phyloP scores from a whole-genome alignment of 192 early-diverging fungal genomes.

The Chytriomyces sp. region DNA sequence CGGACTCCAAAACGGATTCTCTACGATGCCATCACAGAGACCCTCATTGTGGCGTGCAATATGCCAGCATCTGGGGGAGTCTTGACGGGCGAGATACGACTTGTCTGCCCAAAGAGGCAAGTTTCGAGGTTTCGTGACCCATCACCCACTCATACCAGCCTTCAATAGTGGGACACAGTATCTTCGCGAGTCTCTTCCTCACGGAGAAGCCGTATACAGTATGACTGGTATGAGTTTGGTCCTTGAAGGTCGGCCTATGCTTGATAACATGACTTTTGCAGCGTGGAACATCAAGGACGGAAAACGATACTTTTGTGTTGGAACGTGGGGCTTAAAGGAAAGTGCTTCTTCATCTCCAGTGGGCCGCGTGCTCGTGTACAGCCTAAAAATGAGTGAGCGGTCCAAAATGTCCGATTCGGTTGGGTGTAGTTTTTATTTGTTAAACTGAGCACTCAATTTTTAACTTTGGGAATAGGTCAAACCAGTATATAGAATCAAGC shows the following conservation, averaged over 20 bases:
- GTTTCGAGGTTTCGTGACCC: not conserved
- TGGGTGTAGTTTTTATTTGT: not conserved
- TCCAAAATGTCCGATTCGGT: no score
- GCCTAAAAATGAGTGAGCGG: constrained; percentile 42
- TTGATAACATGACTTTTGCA: not conserved
- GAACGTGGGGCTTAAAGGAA: constrained; percentile 40
- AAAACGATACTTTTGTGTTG: constrained; percentile 52
- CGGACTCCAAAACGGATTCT: constrained; percentile 44
- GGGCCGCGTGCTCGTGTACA: constrained; percentile 54
- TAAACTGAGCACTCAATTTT: not conserved
- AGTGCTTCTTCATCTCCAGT: not conserved
- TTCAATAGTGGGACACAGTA: constrained; percentile 34
- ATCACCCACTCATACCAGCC: not conserved
- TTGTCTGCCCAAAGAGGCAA: constrained; percentile 41
- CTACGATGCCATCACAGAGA: constrained; percentile 34
- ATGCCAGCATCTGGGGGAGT: constrained; percentile 1
- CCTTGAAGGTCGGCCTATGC: constrained; percentile 1
- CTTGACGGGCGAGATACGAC: constrained; percentile 27
- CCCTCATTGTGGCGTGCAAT: constrained; percentile 33
- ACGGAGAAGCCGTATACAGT: constrained; percentile 33
- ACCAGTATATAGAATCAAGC: constrained; percentile 36
- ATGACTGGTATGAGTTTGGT: constrained; percentile 30
- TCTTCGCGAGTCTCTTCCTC: constrained; percentile 22
- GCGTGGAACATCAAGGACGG: constrained; percentile 53
- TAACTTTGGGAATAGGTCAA: constrained; percentile 7